Evolutionary conservation across 495 filamentous ascomycete genomes (phyloP).

Genomic region (Penicillium bovifimosum): DNA sequence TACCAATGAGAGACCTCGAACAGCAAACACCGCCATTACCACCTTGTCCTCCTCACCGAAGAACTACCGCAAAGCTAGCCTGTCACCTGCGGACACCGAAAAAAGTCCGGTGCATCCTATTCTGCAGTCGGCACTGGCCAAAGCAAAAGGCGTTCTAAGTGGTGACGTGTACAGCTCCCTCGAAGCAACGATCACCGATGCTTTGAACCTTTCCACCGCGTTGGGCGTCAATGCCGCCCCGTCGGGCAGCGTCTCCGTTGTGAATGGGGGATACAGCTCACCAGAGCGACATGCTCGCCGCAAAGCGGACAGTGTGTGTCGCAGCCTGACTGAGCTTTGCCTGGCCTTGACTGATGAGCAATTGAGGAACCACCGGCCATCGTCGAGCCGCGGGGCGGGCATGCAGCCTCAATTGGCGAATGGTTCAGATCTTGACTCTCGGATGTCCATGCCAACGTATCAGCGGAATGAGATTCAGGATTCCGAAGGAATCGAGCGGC

Average conservation of each 20-base stretch:
- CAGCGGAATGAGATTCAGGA: conserved; percentile 42
- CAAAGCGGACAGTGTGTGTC: conserved; percentile 89
- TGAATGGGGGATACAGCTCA: conserved; percentile 43
- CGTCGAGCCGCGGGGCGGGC: conserved; percentile 23
- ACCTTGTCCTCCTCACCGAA: conserved; percentile 86
- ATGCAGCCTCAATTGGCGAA: conserved; percentile 22
- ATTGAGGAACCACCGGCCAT: conserved; percentile 23
- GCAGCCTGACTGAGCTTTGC: conserved; percentile 87
- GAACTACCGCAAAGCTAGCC: conserved; percentile 48
- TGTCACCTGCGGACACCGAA: conserved; percentile 45
- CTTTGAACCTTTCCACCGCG: conserved; percentile 65
- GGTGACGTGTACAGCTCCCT: conserved; percentile 73
- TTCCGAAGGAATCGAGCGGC: conserved; percentile 29
- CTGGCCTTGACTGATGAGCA: conserved; percentile 65
- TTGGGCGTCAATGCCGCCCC: conserved; percentile 66
- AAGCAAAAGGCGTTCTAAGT: conserved; percentile 61
- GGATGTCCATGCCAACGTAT: conserved; percentile 26
- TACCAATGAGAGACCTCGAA: conserved; percentile 76
- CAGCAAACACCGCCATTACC: conserved; percentile 89
- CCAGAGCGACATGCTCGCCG: conserved; percentile 77
- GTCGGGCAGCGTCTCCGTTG: conserved; percentile 53
- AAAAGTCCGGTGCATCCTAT: conserved; percentile 62
- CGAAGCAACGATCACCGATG: conserved; percentile 77
- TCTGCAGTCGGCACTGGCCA: conserved; percentile 71
- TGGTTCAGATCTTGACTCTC: conserved; percentile 28